Conservation (phyloP, 257 asterid species). For the Fraxinus excelsior region DNA sequence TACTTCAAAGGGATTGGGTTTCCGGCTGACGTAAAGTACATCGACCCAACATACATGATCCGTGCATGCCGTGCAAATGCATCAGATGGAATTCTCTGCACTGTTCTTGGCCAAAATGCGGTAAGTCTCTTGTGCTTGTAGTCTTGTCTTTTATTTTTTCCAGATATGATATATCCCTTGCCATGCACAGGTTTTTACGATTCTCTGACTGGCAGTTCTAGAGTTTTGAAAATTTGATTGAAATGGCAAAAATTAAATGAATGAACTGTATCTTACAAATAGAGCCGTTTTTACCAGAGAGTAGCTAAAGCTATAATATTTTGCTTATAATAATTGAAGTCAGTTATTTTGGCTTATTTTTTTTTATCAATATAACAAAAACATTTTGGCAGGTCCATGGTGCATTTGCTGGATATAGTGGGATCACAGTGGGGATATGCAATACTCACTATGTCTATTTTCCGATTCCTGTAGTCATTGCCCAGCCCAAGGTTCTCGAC, state of each 20-base stretch:
- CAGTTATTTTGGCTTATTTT: conserved; percentile 4
- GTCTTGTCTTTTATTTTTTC: background rate
- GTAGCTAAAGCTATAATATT: background rate
- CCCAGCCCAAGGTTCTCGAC: conserved; percentile 66
- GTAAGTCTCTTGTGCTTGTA: conserved; percentile 46
- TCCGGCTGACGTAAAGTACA: conserved; percentile 88
- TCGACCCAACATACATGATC: conserved; percentile 97
- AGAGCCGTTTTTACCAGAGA: background rate
- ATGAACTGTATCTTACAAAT: background rate
- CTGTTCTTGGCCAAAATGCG: conserved; percentile 98
- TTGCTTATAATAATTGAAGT: background rate
- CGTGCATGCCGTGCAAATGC: conserved; percentile 99
- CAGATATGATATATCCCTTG: background rate
- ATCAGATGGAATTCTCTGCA: conserved; percentile 92
- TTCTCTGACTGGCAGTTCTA: background rate
- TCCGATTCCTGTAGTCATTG: conserved; percentile 89
- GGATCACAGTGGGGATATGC: conserved; percentile 95
- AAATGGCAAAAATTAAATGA: background rate
- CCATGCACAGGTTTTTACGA: background rate
- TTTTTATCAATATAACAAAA: background rate
- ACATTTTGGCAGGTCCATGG: conserved; percentile 80
- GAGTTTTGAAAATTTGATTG: background rate
- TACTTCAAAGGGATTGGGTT: conserved; percentile 70
- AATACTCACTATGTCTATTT: conserved; percentile 88
- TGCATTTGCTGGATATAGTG: conserved; percentile 96